Evolutionary conservation across 1,139 yeast species (phyloP), one percentile per base, ranked within the genome.

Genomic region (Pichia cactophila): DNA sequence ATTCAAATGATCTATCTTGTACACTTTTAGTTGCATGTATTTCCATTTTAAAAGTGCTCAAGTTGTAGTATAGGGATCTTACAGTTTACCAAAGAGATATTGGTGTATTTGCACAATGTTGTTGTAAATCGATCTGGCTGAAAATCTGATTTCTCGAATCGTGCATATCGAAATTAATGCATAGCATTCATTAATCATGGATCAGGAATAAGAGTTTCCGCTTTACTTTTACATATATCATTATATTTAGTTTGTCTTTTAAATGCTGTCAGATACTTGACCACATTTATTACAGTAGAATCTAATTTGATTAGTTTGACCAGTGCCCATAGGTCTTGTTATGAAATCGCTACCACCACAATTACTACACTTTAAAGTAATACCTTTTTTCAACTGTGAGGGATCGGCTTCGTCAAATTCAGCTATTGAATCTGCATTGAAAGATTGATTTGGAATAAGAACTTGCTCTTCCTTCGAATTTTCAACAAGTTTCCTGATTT

Each of bases 1-100:
- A 88, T 73, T 88, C 96, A 57, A 77, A 74, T 14, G 96, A 87
- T 54, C 96, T 71, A 67, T 88, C 89, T 62, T 86, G 90, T 48
- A 85, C 73, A 43, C 56, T 58, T 4, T 50, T 44, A 6, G 59
- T 54, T n/a, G 57, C 49, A 37, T 58, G 54, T 29, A 54, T 20
- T 35, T 58, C 61, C 62, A 58, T 59, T 1, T 10, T 48, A 14
- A 11, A 12, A 9, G 2, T 7, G 10, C 28, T 17, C 20, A 5
- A 3, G 11, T 28, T 28, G 31, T 6, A 11, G 9, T 28, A 6
- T 28, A 28, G 3, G 11, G 31, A 9, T 28, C 10, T 28, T 11
- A 10, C 14, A 4, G 11, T 1, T 11, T 33, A 33, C 14, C 36
- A 7, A 14, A 33, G 4, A 10, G 6, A 28, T 28, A 23, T 6